These are phyloP conservation scores for Monilinia vaccinii-corymbosi DNA, from an alignment of 2,329 filamentous ascomycete genomes.

Conservation along the genomic window DNA sequence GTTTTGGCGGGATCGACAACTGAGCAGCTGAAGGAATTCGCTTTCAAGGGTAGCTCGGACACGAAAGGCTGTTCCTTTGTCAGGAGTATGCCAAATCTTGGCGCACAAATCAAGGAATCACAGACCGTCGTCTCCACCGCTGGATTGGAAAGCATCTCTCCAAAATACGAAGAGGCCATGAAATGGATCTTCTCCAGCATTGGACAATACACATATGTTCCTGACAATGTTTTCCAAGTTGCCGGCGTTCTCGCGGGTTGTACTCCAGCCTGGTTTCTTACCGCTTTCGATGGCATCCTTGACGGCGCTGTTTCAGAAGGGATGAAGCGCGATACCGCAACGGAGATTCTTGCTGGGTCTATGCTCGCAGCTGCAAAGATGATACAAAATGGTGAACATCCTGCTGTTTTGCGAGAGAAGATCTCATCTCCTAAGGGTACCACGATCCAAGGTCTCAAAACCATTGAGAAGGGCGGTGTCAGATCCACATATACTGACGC, in stretches of 20 bases:
- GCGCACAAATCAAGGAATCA: constrained; percentile 8
- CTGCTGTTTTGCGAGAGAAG: constrained; percentile 8
- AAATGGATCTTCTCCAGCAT: constrained; percentile 7
- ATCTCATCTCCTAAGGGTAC: constrained; percentile 7
- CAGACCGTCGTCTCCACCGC: constrained; percentile 4
- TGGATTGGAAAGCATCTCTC: background rate
- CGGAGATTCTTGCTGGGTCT: constrained; percentile 6
- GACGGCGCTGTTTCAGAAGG: constrained; percentile 9
- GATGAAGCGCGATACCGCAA: constrained; percentile 3
- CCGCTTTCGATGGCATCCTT: constrained; percentile 7
- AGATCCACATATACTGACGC: constrained; percentile 9
- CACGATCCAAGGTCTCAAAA: constrained; percentile 8
- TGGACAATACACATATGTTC: constrained; percentile 4
- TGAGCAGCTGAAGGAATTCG: background rate
- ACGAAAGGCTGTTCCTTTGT: background rate
- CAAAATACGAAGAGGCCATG: background rate
- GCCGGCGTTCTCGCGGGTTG: constrained; percentile 6
- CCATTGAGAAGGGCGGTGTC: constrained; percentile 7
- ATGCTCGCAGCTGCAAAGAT: constrained; percentile 9
- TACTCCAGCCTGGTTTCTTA: constrained; percentile 8
- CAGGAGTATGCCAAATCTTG: constrained; percentile 7
- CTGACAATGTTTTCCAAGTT: constrained; percentile 5
- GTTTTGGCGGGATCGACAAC: constrained; percentile 6
- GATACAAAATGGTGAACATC: constrained; percentile 10
- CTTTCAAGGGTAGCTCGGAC: background rate